Conservation (phyloP, 108 stramenopile species). For the Chaetoceros tenuissimus region DNA sequence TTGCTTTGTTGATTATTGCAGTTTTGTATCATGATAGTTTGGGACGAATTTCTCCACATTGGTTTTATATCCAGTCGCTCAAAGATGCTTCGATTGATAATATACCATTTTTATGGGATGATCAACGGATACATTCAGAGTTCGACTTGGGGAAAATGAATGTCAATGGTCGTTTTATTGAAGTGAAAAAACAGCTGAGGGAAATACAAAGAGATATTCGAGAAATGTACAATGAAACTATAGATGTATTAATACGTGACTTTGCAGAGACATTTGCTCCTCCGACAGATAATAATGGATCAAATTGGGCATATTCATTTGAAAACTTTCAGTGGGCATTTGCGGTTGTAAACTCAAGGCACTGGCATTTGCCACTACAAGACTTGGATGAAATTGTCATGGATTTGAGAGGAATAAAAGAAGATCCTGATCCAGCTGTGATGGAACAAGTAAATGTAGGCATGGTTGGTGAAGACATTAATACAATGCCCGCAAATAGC, state of each 20-base stretch:
- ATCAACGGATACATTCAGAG: slow-evolving; percentile 20
- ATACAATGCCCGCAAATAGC: slow-evolving; percentile 30
- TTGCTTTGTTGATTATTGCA: slow-evolving; percentile 60
- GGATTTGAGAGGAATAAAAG: background rate
- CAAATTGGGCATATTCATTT: slow-evolving; percentile 58
- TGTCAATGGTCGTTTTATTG: background rate
- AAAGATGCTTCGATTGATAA: slow-evolving; percentile 28
- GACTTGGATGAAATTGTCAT: slow-evolving; percentile 28
- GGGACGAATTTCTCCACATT: slow-evolving; percentile 35
- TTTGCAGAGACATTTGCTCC: slow-evolving; percentile 56
- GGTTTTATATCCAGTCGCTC: slow-evolving; percentile 31
- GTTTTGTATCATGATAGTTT: slow-evolving; percentile 59
- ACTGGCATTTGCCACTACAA: slow-evolving; percentile 64
- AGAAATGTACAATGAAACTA: slow-evolving; percentile 54
- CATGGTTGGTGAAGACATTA: background rate
- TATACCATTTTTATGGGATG: slow-evolving; percentile 64
- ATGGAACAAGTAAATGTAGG: background rate
- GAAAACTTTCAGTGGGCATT: slow-evolving; percentile 78
- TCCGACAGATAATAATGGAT: slow-evolving; percentile 6
- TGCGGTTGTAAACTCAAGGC: slow-evolving; percentile 78
- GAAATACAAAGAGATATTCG: slow-evolving; percentile 52
- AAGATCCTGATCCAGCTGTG: slow-evolving; percentile 3
- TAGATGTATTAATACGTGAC: slow-evolving; percentile 33
- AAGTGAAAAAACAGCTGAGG: slow-evolving; percentile 23
- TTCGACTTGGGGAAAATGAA: background rate